phyloP scores from a whole-genome alignment of 1,139 yeast species.

The Candida sanyaensis region DNA sequence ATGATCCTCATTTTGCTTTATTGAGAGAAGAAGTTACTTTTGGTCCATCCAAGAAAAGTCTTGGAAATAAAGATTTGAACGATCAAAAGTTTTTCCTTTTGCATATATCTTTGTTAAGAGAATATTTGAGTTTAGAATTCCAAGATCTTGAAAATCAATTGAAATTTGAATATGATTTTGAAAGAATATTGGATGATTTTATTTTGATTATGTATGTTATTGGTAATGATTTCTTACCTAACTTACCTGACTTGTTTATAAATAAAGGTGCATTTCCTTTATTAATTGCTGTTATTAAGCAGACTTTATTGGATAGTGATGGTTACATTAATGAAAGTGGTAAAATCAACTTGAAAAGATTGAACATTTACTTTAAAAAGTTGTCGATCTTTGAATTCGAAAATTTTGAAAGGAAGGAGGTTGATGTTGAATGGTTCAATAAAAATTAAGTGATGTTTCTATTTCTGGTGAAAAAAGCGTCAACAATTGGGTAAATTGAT shows the following conservation, averaged over 20 bases:
- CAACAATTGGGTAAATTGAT: slow-evolving; percentile 65
- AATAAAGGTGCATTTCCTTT: slow-evolving; percentile 96
- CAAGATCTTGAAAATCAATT: slow-evolving; percentile 63
- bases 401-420: slow-evolving; percentile 75
- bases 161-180: slow-evolving; percentile 79
- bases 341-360: slow-evolving; percentile 69
- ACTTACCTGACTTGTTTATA: slow-evolving; percentile 88
- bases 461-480: slow-evolving; percentile 71
- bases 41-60: slow-evolving; percentile 58
- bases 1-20: slow-evolving; percentile 93
- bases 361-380: slow-evolving; percentile 72
- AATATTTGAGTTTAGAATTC: slow-evolving; percentile 87
- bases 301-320: slow-evolving; percentile 69
- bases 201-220: slow-evolving; percentile 90
- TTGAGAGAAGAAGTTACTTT: slow-evolving; percentile 95
- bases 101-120: slow-evolving; percentile 86
- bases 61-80: slow-evolving; percentile 51
- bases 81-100: slow-evolving; percentile 81
- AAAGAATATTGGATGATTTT: slow-evolving; percentile 88
- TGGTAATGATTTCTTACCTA: slow-evolving; percentile 99
- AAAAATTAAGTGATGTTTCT: slow-evolving; percentile 77
- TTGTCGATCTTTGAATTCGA: slow-evolving; percentile 75
- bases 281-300: slow-evolving; percentile 82
- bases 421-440: slow-evolving; percentile 92
- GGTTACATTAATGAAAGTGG: slow-evolving; percentile 89